Evolutionary conservation across 345 rosid species (phyloP), one percentile per base, ranked within the genome.

Genomic region (Linum tenue): DNA sequence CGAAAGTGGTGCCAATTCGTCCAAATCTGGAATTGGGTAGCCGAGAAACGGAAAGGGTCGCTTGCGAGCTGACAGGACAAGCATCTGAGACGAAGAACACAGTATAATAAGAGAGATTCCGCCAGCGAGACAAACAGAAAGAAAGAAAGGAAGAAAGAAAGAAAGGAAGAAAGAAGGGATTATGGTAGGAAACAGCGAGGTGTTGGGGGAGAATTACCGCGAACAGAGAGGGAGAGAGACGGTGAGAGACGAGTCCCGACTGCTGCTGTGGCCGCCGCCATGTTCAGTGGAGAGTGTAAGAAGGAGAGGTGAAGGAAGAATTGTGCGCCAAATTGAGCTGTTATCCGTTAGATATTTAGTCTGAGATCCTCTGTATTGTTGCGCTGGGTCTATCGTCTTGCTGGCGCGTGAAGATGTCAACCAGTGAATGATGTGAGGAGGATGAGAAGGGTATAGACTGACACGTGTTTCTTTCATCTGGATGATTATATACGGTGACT

Each of bases 221-320:
- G 76, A 3, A 61, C 41, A 66, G 91, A 80, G 69, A 79, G 77
- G 59, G 81, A 74, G 65, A 84, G 79, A 55, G 82, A 78, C 55
- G 89, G 80, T 15, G 85, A 80, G 72, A 80, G 70, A 65, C 84
- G 95, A 80, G 87, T 78, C 59, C 6, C 9, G 44, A 70, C 63
- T 55, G 64, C 55, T 1, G 55, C 43, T 71, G 65, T 72, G 64
- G 44, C 10, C 14, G 53, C 42, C 55, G 62, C 14, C 65, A 9
- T 61, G 37, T 39, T 9, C 14, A 10, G 11, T 9, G 53, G 53
- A 48, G 15, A 22, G 31, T 22, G 31, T 22, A 48, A 9, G 53
- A 48, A 9, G 53, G 11, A 48, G 53, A 48, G 14, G 53, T 22
- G 31, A 22, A 22, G 31, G 31, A 22, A 22, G 14, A 48, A 48